Conservation (phyloP, 2,329 filamentous ascomycete species). For the Colletotrichum kahawae region DNA sequence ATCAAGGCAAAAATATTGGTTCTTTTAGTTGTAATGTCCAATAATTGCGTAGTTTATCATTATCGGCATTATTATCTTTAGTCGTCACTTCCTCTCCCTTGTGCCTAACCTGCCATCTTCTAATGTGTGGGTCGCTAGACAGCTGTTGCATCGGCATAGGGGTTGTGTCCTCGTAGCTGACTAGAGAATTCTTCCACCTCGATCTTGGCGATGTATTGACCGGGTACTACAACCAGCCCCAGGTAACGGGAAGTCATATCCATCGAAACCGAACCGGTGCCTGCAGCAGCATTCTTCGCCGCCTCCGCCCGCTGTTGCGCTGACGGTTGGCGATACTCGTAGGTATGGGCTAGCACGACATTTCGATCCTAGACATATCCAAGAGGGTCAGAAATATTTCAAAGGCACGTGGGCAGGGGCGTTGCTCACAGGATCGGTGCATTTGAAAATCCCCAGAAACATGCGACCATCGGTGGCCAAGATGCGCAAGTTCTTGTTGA, state of each 20-base stretch:
- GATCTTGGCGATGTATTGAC: slow-evolving; percentile 83
- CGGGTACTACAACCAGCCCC: slow-evolving; percentile 88
- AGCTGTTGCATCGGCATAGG: background rate
- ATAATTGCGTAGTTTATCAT: background rate
- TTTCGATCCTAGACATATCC: slow-evolving; percentile 74
- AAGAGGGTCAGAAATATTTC: background rate
- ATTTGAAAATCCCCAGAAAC: slow-evolving; percentile 91
- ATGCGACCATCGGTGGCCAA: slow-evolving; percentile 83
- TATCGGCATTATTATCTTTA: background rate
- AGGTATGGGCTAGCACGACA: slow-evolving; percentile 82
- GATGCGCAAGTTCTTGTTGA: slow-evolving; percentile 81
- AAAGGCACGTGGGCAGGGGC: background rate
- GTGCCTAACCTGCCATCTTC: background rate
- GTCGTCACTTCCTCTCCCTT: background rate
- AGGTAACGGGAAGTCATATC: slow-evolving; percentile 87
- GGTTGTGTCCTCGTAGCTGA: slow-evolving; percentile 41
- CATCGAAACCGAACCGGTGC: slow-evolving; percentile 56
- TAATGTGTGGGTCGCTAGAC: background rate
- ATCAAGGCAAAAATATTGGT: background rate
- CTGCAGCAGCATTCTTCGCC: slow-evolving; percentile 31
- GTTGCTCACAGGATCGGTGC: slow-evolving; percentile 74
- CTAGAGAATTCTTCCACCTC: slow-evolving; percentile 81
- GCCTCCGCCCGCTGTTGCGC: slow-evolving; percentile 47
- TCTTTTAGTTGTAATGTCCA: background rate
- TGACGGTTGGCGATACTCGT: slow-evolving; percentile 86